Percentiles rank a stretch among this genome's conserved stretches.
Conservation (phyloP, 495 filamentous ascomycete genomes). For the Lasiosphaeris hirsuta region DNA sequence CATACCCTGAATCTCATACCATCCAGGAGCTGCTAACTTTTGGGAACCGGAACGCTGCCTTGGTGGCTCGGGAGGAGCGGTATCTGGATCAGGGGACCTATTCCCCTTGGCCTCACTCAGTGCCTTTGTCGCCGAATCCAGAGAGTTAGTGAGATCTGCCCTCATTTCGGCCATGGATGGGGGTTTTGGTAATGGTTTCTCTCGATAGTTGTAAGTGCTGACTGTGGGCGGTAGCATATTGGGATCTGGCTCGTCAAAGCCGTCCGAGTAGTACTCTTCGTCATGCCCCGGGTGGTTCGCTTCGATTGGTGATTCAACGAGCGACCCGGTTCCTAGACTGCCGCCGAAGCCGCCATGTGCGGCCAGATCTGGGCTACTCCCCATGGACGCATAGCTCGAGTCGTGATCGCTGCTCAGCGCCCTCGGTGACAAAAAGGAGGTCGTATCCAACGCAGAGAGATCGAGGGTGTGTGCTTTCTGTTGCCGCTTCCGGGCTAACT, state of each 20-base stretch:
- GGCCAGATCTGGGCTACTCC: conserved; percentile 50
- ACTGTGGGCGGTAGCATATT: conserved; percentile 91
- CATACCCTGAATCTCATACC: conserved; percentile 85
- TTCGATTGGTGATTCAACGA: conserved; percentile 58
- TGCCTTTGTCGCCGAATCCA: conserved; percentile 63
- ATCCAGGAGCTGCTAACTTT: conserved; percentile 48
- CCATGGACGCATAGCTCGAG: conserved; percentile 54
- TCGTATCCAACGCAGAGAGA: conserved; percentile 40
- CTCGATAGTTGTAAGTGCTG: conserved; percentile 89
- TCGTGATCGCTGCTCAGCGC: conserved; percentile 43
- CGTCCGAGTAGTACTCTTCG: conserved; percentile 54
- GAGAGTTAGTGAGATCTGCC: conserved; percentile 63
- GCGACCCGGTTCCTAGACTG: conserved; percentile 27
- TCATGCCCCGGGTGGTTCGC: conserved; percentile 48
- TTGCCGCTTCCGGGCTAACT: conserved; percentile 67
- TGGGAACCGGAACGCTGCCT: background rate
- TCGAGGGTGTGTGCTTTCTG: conserved; percentile 51
- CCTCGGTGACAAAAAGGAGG: conserved; percentile 38
- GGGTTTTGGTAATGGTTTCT: conserved; percentile 80
- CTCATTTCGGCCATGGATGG: conserved; percentile 77
- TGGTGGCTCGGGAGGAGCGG: background rate
- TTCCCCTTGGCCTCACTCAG: conserved; percentile 47
- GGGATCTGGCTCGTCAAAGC: conserved; percentile 58
- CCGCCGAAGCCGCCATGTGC: conserved; percentile 33
- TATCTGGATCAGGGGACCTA: conserved; percentile 23